Conservation (phyloP, 2,329 filamentous ascomycete species). For the Whalleya microplaca region DNA sequence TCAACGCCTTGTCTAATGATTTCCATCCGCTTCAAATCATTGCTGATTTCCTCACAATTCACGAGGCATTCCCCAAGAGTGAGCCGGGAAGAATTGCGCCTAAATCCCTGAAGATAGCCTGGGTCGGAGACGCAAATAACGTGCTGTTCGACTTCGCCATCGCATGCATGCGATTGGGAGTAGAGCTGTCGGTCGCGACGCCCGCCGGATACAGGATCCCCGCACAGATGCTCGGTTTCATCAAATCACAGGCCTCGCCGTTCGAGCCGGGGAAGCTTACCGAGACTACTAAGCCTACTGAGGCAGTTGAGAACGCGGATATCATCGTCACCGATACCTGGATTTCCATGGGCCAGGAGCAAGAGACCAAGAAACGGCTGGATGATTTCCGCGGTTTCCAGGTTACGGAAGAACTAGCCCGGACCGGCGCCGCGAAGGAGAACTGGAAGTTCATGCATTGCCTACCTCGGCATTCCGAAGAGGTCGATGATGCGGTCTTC, state of each 20-base stretch:
- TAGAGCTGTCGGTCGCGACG: conserved; percentile 85
- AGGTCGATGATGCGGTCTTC: conserved; percentile 94
- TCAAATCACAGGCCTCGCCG: conserved; percentile 61
- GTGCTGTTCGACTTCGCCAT: conserved; percentile 94
- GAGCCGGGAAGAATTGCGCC: conserved; percentile 61
- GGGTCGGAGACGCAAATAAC: conserved; percentile 97
- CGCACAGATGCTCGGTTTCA: conserved; percentile 71
- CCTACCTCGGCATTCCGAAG: conserved; percentile 86
- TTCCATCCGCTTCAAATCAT: conserved; percentile 95
- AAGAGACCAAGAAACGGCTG: conserved; percentile 75
- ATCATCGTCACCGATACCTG: conserved; percentile 96
- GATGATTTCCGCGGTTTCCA: conserved; percentile 89
- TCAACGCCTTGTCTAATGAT: conserved; percentile 85
- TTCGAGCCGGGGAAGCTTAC: conserved; percentile 65
- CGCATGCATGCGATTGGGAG: conserved; percentile 82
- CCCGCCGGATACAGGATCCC: conserved; percentile 86
- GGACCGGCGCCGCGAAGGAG: conserved; percentile 81
- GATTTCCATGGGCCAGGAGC: conserved; percentile 98
- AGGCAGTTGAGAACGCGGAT: conserved; percentile 83
- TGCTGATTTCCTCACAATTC: conserved; percentile 89
- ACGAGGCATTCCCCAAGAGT: conserved; percentile 70
- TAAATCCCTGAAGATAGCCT: conserved; percentile 86
- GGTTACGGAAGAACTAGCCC: conserved; percentile 83
- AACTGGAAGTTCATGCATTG: conserved; percentile 99
- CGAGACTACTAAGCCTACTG: conserved; percentile 80